Conservation (phyloP, 2,329 filamentous ascomycete species). For the Fusarium stilboides region DNA sequence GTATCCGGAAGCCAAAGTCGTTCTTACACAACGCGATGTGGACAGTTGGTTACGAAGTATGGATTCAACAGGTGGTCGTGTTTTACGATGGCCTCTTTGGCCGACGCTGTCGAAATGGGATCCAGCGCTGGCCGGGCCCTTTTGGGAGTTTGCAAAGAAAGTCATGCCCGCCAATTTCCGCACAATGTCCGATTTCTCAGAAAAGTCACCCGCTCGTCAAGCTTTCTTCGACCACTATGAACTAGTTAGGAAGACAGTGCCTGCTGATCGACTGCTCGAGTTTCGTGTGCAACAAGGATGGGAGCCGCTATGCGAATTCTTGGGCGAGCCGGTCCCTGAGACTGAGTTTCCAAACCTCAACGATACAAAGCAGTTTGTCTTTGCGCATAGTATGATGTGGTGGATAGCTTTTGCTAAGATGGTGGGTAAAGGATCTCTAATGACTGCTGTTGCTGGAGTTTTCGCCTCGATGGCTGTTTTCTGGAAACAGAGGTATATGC, state of each 20-base stretch:
- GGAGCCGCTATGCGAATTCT: constrained; percentile 34
- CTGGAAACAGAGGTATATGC: constrained; percentile 22
- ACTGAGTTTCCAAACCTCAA: constrained; percentile 24
- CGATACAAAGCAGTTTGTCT: constrained; percentile 33
- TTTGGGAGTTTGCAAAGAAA: constrained; percentile 36
- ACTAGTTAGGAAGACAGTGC: constrained; percentile 8
- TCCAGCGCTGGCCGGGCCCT: constrained; percentile 10
- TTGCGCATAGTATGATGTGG: constrained; percentile 38
- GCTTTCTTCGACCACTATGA: constrained; percentile 25
- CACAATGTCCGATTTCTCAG: constrained; percentile 29
- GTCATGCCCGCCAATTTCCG: constrained; percentile 23
- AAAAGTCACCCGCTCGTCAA: constrained; percentile 18
- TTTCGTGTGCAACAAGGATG: constrained; percentile 31
- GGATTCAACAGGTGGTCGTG: constrained; percentile 25
- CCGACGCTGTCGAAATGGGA: constrained; percentile 31
- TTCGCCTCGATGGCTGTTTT: constrained; percentile 32
- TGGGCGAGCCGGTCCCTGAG: constrained; percentile 8
- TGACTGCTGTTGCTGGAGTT: constrained; percentile 15
- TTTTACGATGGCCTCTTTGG: constrained; percentile 40
- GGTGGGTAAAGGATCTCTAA: constrained; percentile 21
- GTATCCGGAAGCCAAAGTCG: constrained; percentile 38
- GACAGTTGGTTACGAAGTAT: constrained; percentile 35
- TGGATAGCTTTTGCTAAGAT: constrained; percentile 41
- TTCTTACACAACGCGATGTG: constrained; percentile 26
- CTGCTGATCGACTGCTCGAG: constrained; percentile 12